phyloP scores from a whole-genome alignment of 2,329 filamentous ascomycete species.

The Aspergillus floridensis region DNA sequence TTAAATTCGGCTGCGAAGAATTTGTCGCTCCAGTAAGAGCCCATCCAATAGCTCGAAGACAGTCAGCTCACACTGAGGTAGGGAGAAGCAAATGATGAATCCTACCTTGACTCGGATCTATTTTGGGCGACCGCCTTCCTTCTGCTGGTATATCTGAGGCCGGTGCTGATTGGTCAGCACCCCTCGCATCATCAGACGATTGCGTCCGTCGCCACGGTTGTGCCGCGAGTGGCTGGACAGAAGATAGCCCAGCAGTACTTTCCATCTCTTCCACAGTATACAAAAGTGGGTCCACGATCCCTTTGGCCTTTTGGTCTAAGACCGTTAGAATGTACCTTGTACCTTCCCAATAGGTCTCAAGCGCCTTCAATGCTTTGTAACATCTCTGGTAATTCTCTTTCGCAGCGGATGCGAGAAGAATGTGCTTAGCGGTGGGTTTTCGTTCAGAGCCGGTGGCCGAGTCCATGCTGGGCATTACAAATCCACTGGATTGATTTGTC shows the following conservation, averaged over 20 bases:
- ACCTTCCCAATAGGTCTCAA: conserved; percentile 84
- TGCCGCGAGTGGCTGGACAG: conserved; percentile 50
- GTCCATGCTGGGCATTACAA: conserved; percentile 35
- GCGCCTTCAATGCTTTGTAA: conserved; percentile 75
- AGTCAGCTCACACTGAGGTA: conserved; percentile 24
- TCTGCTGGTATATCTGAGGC: conserved; percentile 29
- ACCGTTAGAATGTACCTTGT: conserved; percentile 84
- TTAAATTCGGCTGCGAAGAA: conserved; percentile 78
- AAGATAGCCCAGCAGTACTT: conserved; percentile 59
- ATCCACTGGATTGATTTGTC: conserved; percentile 33
- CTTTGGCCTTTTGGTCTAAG: conserved; percentile 81
- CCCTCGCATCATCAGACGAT: conserved; percentile 32
- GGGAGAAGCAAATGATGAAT: neutral
- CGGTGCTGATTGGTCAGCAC: conserved; percentile 18
- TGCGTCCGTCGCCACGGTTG: conserved; percentile 49
- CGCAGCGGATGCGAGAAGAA: conserved; percentile 73
- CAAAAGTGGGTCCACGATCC: conserved; percentile 71
- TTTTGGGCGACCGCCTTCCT: conserved; percentile 44
- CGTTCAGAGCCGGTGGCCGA: conserved; percentile 25
- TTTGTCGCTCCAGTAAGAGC: conserved; percentile 85
- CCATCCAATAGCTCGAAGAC: conserved; percentile 68
- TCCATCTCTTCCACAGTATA: conserved; percentile 74
- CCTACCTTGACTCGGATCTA: conserved; percentile 53
- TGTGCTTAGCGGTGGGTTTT: conserved; percentile 59
- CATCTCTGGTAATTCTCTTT: conserved; percentile 85